phyloP scores from a whole-genome alignment of 257 asterid genomes.

The Plantago major region DNA sequence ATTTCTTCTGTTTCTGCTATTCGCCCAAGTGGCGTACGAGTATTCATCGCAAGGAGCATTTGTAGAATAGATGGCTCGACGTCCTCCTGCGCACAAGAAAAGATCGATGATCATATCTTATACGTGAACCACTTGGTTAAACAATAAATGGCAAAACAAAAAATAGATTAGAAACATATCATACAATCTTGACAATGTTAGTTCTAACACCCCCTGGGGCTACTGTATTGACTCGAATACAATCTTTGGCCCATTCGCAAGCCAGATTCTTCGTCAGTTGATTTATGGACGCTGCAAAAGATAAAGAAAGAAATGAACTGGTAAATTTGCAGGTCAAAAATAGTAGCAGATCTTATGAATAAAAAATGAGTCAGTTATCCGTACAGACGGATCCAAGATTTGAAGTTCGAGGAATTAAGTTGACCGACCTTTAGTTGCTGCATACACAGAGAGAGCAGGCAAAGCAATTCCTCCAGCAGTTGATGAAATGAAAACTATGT shows the following conservation, averaged over 20 bases:
- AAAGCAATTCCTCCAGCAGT: constrained; percentile 49
- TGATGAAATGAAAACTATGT: constrained; percentile 58
- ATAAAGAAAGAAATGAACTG: not conserved
- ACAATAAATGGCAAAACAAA: not conserved
- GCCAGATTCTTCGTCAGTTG: constrained; percentile 60
- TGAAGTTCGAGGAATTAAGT: too few species aligned
- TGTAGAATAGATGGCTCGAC: constrained; percentile 32
- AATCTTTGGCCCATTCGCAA: constrained; percentile 67
- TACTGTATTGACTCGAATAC: constrained; percentile 50
- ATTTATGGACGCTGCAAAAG: constrained; percentile 52
- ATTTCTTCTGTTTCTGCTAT: constrained; percentile 57
- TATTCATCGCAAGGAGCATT: constrained; percentile 24
- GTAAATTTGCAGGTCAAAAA: too few species aligned
- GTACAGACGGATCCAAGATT: too few species aligned
- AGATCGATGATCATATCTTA: too few species aligned
- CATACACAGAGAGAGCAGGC: constrained; percentile 52
- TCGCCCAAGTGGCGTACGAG: constrained; percentile 47
- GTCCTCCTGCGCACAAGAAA: constrained; percentile 34
- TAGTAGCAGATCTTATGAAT: too few species aligned
- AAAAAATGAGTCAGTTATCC: too few species aligned
- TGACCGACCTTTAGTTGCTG: constrained; percentile 50
- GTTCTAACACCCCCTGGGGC: constrained; percentile 66
- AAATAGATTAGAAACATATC: not conserved
- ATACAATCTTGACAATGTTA: constrained; percentile 35
- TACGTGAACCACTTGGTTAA: too few species aligned